Conservation (phyloP, 441 rosid genomes). For the Adansonia grandidieri region DNA sequence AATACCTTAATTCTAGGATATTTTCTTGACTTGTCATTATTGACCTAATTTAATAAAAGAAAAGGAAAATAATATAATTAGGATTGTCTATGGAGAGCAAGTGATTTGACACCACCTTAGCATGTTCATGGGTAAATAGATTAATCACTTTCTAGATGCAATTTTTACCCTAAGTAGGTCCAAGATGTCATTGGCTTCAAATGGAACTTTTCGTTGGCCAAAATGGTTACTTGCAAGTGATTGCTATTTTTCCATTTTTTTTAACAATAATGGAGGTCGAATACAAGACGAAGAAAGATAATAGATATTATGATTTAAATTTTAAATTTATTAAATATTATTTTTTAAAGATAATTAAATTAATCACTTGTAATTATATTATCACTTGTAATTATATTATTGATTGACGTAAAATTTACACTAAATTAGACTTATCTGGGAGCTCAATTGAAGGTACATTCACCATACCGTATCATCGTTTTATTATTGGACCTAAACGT, state of each 20-base stretch:
- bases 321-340: too few species aligned
- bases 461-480: too few species aligned
- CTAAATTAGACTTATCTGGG: not conserved
- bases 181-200: not conserved
- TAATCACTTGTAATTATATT: too few species aligned
- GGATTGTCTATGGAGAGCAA: conserved; percentile 26
- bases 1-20: conserved; percentile 5
- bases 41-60: conserved; percentile 25
- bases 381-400: not conserved
- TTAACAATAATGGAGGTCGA: too few species aligned
- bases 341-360: too few species aligned
- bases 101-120: conserved; percentile 34
- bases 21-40: conserved; percentile 28
- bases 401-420: not conserved
- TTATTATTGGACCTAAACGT: too few species aligned
- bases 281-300: too few species aligned
- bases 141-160: not conserved
- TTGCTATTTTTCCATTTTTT: too few species aligned
- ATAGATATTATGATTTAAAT: too few species aligned
- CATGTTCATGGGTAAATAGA: not conserved
- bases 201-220: not conserved
- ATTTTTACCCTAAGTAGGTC: not conserved
- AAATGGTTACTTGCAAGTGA: too few species aligned
- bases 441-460: too few species aligned
- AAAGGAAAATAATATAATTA: not conserved